Percentiles rank a stretch among this genome's conserved stretches.
Conservation (phyloP, 2,329 filamentous ascomycete genomes). For the Pseudogymnoascus sp. region DNA sequence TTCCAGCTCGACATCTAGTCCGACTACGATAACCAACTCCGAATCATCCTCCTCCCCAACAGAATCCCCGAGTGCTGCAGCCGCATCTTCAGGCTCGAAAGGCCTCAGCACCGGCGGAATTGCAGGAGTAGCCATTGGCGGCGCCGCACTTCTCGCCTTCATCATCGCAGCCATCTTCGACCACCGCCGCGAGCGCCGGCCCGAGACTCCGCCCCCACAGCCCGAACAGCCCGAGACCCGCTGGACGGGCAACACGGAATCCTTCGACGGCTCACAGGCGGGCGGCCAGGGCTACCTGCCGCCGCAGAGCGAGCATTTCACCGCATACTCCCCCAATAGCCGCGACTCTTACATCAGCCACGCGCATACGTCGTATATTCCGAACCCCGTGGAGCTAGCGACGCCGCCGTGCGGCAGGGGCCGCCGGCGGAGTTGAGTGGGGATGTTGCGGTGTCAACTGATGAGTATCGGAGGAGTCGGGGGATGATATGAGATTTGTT, state of each 20-base stretch:
- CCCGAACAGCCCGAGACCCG: not conserved
- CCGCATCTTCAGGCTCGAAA: conserved; percentile 13
- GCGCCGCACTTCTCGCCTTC: conserved; percentile 20
- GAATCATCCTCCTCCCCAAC: not conserved
- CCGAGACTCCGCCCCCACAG: not conserved
- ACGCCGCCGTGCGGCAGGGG: not conserved
- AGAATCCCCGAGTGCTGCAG: not conserved
- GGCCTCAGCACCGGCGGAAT: conserved; percentile 17
- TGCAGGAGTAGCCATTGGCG: conserved; percentile 25
- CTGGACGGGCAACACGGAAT: not conserved
- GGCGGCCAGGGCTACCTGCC: not conserved
- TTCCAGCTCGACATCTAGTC: conserved; percentile 8
- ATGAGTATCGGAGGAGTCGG: not conserved
- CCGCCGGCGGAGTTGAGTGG: not conserved
- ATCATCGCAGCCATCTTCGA: conserved; percentile 12
- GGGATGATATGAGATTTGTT: not conserved
- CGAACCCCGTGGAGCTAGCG: not conserved
- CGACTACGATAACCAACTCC: not conserved
- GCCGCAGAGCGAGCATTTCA: conserved; percentile 1
- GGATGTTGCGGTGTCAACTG: not conserved
- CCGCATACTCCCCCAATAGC: not conserved
- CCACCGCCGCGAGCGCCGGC: not conserved
- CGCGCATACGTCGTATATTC: conserved; percentile 2
- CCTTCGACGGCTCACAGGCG: not conserved
- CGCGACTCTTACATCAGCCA: not conserved